Evolutionary conservation across 2,329 filamentous ascomycete species (phyloP).

Genomic region (Chrysosporium keratinophilum): DNA sequence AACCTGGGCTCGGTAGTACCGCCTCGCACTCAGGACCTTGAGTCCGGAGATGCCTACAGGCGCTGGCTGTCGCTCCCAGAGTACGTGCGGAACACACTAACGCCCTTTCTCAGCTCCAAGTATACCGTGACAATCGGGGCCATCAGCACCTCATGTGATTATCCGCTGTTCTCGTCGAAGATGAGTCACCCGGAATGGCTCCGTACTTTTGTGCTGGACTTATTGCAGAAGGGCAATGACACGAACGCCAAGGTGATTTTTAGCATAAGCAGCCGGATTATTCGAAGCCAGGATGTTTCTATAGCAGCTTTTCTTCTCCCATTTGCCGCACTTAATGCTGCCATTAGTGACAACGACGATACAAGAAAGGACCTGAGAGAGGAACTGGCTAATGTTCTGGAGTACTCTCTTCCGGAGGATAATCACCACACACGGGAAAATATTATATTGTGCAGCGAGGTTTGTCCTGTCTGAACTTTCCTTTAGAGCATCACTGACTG

Average conservation of each 20-base stretch:
- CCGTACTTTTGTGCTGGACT: constrained; percentile 65
- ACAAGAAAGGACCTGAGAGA: constrained; percentile 56
- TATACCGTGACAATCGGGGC: constrained; percentile 61
- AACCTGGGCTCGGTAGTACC: constrained; percentile 54
- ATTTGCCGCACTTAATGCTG: constrained; percentile 72
- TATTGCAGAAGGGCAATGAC: constrained; percentile 68
- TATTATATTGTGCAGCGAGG: constrained; percentile 77
- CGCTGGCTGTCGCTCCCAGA: constrained; percentile 74
- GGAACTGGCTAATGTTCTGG: constrained; percentile 67
- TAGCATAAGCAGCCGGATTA: constrained; percentile 66
- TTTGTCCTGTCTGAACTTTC: constrained; percentile 34
- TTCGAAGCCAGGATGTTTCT: constrained; percentile 73
- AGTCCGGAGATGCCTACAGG: constrained; percentile 52
- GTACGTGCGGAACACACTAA: constrained; percentile 66
- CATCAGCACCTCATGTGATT: constrained; percentile 46
- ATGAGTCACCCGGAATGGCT: constrained; percentile 73
- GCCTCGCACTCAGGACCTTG: constrained; percentile 41
- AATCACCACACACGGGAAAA: constrained; percentile 58
- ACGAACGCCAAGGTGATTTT: constrained; percentile 68
- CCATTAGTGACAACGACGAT: constrained; percentile 58
- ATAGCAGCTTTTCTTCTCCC: constrained; percentile 84
- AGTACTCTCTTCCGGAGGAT: constrained; percentile 46
- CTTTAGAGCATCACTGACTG: constrained; percentile 9
- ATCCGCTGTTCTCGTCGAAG: constrained; percentile 65
- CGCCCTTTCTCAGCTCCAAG: constrained; percentile 74